Evolutionary conservation across 352 stramenopile genomes (phyloP).

Genomic region (Phytopythium aichiense): DNA sequence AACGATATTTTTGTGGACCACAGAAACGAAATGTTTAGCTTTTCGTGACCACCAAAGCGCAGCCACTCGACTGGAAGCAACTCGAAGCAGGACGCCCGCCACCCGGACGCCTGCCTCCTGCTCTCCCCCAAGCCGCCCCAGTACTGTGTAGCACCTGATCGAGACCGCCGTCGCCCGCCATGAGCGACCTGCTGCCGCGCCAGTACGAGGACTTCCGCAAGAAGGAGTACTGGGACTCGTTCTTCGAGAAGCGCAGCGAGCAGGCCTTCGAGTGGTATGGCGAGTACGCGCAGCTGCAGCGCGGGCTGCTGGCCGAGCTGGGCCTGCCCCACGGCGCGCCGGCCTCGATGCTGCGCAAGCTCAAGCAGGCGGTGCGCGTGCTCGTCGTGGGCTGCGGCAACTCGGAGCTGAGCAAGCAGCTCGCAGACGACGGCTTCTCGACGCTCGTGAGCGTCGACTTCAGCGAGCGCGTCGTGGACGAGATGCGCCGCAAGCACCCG

Average conservation of each 20-base stretch:
- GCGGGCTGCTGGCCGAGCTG: conserved; percentile 26
- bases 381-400: conserved; percentile 81
- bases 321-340: conserved; percentile 20
- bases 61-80: background rate
- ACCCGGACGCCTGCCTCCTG: background rate
- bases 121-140: background rate
- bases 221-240: conserved; percentile 71
- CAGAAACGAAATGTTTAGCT: too few species aligned
- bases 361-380: conserved; percentile 44
- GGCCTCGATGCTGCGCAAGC: conserved; percentile 17
- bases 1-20: too few species aligned
- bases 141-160: background rate
- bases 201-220: conserved; percentile 56
- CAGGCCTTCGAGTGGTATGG: conserved; percentile 84
- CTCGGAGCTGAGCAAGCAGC: conserved; percentile 58
- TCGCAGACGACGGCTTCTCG: conserved; percentile 53
- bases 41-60: background rate
- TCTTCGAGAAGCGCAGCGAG: conserved; percentile 67
- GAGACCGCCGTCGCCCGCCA: background rate
- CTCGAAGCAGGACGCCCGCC: background rate
- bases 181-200: conserved; percentile 40
- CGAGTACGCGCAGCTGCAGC: conserved; percentile 42
- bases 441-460: conserved; percentile 72
- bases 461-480: conserved; percentile 63
- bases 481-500: conserved; percentile 67